Percentiles rank a stretch among this genome's conserved stretches.
Evolutionary conservation across 2,329 filamentous ascomycete genomes (phyloP).

Genomic region (Sporothrix curviconia): DNA sequence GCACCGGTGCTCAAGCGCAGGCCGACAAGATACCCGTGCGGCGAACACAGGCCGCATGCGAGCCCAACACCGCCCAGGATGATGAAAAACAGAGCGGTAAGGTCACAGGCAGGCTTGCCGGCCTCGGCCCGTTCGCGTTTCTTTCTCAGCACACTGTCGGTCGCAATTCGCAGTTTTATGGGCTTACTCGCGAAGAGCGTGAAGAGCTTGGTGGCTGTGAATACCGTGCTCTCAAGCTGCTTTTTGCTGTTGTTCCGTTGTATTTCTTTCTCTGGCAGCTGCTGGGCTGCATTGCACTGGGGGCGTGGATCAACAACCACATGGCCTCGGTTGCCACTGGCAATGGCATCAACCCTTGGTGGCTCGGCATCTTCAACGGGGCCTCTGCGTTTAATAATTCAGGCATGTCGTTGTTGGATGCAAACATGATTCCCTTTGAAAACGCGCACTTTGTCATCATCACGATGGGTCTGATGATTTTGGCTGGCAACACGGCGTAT

Average conservation of each 20-base stretch:
- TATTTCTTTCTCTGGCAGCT: slow-evolving; percentile 57
- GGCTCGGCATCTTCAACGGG: slow-evolving; percentile 61
- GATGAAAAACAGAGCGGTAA: neutral
- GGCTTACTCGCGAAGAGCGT: slow-evolving; percentile 46
- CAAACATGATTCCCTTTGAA: slow-evolving; percentile 58
- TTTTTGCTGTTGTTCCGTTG: slow-evolving; percentile 52
- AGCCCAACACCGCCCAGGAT: neutral
- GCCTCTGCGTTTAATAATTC: slow-evolving; percentile 65
- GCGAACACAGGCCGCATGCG: neutral
- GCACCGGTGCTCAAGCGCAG: neutral
- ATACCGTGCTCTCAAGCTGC: slow-evolving; percentile 54
- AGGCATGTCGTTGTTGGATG: slow-evolving; percentile 62
- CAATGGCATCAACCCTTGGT: slow-evolving; percentile 60
- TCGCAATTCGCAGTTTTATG: slow-evolving; percentile 49
- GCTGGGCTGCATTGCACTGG: slow-evolving; percentile 51
- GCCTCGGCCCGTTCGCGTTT: slow-evolving; percentile 21
- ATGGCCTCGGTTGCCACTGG: slow-evolving; percentile 39
- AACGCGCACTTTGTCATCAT: slow-evolving; percentile 44
- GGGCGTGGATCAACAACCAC: slow-evolving; percentile 52
- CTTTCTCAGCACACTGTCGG: slow-evolving; percentile 35
- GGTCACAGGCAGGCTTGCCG: too few species aligned
- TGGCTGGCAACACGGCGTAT: slow-evolving; percentile 61
- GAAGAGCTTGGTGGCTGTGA: slow-evolving; percentile 56
- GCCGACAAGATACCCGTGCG: neutral
- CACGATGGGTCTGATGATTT: slow-evolving; percentile 50